Conservation (phyloP, 2,329 filamentous ascomycete genomes). For the Colletotrichum incanum region DNA sequence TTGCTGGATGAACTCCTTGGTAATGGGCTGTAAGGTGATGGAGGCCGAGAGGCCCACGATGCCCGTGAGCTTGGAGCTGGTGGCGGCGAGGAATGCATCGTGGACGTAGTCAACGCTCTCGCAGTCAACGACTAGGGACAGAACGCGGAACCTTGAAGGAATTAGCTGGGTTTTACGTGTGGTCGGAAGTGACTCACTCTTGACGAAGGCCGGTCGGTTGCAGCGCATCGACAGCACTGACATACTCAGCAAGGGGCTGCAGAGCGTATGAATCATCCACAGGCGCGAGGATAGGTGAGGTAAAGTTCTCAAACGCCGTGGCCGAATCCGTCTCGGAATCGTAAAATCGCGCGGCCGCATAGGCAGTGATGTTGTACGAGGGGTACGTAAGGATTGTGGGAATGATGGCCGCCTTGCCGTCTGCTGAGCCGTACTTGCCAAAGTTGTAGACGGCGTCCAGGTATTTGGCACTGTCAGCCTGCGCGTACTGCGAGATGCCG, state of each 20-base stretch:
- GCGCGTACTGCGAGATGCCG: slow-evolving; percentile 38
- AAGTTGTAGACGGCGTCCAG: slow-evolving; percentile 45
- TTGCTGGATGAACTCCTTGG: slow-evolving; percentile 38
- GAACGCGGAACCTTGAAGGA: slow-evolving; percentile 38
- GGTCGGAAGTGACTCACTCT: slow-evolving; percentile 11
- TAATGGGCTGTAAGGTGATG: slow-evolving; percentile 44
- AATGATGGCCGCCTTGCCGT: slow-evolving; percentile 43
- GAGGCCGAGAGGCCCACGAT: slow-evolving; percentile 36
- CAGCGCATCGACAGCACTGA: slow-evolving; percentile 39
- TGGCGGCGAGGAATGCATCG: slow-evolving; percentile 32
- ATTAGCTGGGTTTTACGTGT: background rate
- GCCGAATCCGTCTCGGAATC: slow-evolving; percentile 32
- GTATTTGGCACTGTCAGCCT: slow-evolving; percentile 31
- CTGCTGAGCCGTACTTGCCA: slow-evolving; percentile 38
- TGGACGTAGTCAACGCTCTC: slow-evolving; percentile 40
- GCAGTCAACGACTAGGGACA: slow-evolving; percentile 40
- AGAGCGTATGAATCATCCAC: slow-evolving; percentile 34
- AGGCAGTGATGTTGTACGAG: slow-evolving; percentile 40
- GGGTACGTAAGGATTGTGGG: slow-evolving; percentile 42
- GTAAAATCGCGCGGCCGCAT: slow-evolving; percentile 42
- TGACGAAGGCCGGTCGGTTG: slow-evolving; percentile 43
- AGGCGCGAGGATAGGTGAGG: slow-evolving; percentile 35
- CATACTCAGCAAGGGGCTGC: slow-evolving; percentile 40
- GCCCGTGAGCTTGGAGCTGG: slow-evolving; percentile 23
- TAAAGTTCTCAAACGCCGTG: slow-evolving; percentile 43